Conservation (phyloP, 2,329 filamentous ascomycete species). For the Leptoxyphium fumago region DNA sequence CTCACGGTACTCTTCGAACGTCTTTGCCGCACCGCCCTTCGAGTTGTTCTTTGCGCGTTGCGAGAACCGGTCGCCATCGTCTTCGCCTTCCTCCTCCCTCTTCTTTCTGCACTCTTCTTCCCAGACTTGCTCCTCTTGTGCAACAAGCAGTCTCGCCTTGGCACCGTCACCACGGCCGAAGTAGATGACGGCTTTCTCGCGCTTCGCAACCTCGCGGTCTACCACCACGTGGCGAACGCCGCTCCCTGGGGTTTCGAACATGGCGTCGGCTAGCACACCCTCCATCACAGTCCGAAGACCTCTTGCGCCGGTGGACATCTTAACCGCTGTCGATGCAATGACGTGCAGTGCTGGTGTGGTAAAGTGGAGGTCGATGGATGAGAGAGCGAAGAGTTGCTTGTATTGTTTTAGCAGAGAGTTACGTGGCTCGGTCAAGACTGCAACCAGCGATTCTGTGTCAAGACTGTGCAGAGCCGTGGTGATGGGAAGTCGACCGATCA, state of each 20-base stretch:
- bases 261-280: slow-evolving; percentile 29
- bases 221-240: slow-evolving; percentile 32
- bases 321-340: slow-evolving; percentile 56
- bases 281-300: slow-evolving; percentile 35
- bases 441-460: slow-evolving; percentile 51
- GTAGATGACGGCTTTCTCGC: slow-evolving; percentile 27
- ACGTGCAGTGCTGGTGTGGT: slow-evolving; percentile 68
- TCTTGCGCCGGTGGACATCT: slow-evolving; percentile 55
- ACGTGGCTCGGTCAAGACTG: slow-evolving; percentile 82
- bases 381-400: slow-evolving; percentile 71
- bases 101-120: slow-evolving; percentile 21
- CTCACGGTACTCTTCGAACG: slow-evolving; percentile 34
- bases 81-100: slow-evolving; percentile 12
- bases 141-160: slow-evolving; percentile 24
- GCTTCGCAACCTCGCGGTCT: slow-evolving; percentile 29
- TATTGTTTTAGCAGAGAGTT: slow-evolving; percentile 85
- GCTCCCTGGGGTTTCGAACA: slow-evolving; percentile 34
- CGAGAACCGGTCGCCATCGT: slow-evolving; percentile 5
- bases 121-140: slow-evolving; percentile 32
- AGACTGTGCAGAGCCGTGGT: slow-evolving; percentile 74
- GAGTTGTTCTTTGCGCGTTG: slow-evolving; percentile 15
- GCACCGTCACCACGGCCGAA: slow-evolving; percentile 27
- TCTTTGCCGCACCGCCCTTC: slow-evolving; percentile 17
- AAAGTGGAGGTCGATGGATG: slow-evolving; percentile 62
- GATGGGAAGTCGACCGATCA: slow-evolving; percentile 91